Conservation (phyloP, 2,329 filamentous ascomycete species). For the Endocalyx cinctus region DNA sequence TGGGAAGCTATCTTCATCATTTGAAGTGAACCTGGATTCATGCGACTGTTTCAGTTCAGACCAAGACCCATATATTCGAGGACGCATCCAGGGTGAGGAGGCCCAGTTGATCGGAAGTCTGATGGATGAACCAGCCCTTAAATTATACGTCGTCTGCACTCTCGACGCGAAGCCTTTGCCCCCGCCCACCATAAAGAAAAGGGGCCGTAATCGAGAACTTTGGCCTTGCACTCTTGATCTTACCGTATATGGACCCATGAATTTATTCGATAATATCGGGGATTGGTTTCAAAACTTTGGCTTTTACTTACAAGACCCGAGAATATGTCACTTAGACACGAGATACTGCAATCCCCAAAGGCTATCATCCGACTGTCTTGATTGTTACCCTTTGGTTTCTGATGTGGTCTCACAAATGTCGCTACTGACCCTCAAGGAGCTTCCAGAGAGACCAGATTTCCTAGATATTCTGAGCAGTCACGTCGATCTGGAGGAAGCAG, state of each 20-base stretch:
- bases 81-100: background rate
- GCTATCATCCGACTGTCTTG: constrained; percentile 17
- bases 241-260: constrained; percentile 26
- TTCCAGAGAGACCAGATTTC: constrained; percentile 13
- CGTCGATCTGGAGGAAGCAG: constrained; percentile 13
- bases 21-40: background rate
- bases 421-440: constrained; percentile 1
- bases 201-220: no score
- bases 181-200: background rate
- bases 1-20: background rate
- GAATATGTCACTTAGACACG: constrained; percentile 18
- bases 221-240: constrained; percentile 23
- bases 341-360: constrained; percentile 33
- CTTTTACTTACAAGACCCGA: constrained; percentile 31
- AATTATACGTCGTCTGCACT: background rate
- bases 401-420: constrained; percentile 4
- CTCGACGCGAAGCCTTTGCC: no score
- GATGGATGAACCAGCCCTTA: background rate
- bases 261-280: constrained; percentile 23
- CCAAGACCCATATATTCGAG: background rate
- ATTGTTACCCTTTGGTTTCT: constrained; percentile 8
- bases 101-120: constrained; percentile 2
- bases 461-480: constrained; percentile 21
- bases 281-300: constrained; percentile 26
- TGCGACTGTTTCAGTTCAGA: background rate